Conservation (phyloP, 2,329 filamentous ascomycete species). For the Dothidotthia symphoricarpi region DNA sequence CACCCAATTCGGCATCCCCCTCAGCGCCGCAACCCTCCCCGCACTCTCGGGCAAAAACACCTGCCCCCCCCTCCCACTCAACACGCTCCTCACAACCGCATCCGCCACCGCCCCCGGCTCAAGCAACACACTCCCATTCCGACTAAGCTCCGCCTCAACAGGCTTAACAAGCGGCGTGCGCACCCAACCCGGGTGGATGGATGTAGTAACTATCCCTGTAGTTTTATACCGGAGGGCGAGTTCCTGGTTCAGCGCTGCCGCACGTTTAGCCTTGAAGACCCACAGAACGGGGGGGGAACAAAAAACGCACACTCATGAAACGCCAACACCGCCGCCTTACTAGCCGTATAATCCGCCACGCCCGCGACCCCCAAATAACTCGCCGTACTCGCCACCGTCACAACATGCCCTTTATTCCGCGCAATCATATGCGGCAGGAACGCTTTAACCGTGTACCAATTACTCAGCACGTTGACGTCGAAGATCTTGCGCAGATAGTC, state of each 20-base stretch:
- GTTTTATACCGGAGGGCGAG: conserved; percentile 42
- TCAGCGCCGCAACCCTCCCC: conserved; percentile 32
- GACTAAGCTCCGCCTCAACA: conserved; percentile 33
- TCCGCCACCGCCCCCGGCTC: conserved; percentile 42
- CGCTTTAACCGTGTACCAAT: conserved; percentile 36
- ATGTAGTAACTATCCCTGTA: conserved; percentile 44
- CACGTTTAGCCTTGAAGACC: no score
- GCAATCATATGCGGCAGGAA: conserved; percentile 41
- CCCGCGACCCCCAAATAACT: conserved; percentile 50
- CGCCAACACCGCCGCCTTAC: conserved; percentile 53
- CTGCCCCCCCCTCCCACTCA: conserved; percentile 42
- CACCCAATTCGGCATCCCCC: conserved; percentile 51
- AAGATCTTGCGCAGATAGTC: conserved; percentile 36
- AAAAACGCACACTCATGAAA: conserved; percentile 52
- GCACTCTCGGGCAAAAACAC: conserved; percentile 37
- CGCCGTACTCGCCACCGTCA: conserved; percentile 56
- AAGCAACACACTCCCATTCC: conserved; percentile 34
- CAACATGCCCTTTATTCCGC: conserved; percentile 51
- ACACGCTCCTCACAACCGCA: conserved; percentile 44
- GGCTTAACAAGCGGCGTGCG: conserved; percentile 42
- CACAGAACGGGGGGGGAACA: conserved; percentile 40
- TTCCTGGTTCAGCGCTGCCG: conserved; percentile 38
- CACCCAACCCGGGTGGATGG: conserved; percentile 46
- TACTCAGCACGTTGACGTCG: conserved; percentile 39
- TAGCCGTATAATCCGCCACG: conserved; percentile 54